These are phyloP conservation scores for Phlebopus sp. DNA, from an alignment of 1,284 basidiomycete genomes.

Conservation along the genomic window DNA sequence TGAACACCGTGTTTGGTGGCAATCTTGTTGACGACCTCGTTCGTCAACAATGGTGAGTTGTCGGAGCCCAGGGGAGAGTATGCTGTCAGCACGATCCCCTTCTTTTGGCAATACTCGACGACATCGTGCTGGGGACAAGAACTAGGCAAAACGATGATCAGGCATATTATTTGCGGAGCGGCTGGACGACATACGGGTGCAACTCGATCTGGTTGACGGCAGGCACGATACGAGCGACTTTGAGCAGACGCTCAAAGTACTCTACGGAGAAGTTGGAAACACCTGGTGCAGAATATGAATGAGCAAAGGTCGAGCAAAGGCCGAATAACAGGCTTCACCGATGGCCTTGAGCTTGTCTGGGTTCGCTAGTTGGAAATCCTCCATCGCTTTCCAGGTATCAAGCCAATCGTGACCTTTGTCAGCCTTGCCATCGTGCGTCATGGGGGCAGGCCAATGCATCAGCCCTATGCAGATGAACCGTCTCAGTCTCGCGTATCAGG, in stretches of 20 bases:
- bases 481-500: constrained; percentile 4
- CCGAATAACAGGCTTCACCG: constrained; percentile 35
- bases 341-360: constrained; percentile 72
- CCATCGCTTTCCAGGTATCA: constrained; percentile 78
- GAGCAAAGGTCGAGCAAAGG: not conserved
- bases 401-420: constrained; percentile 59
- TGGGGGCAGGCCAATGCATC: constrained; percentile 75
- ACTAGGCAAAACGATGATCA: constrained; percentile 32
- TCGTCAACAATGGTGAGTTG: constrained; percentile 65
- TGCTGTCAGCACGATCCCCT: constrained; percentile 66
- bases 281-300: constrained; percentile 32
- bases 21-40: constrained; percentile 50
- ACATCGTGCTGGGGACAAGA: constrained; percentile 63
- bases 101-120: constrained; percentile 54
- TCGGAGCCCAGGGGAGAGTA: constrained; percentile 80
- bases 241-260: constrained; percentile 57
- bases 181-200: constrained; percentile 49
- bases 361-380: constrained; percentile 58
- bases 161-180: not conserved
- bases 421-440: constrained; percentile 46
- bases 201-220: constrained; percentile 80
- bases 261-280: constrained; percentile 68
- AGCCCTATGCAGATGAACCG: too few relatives aligned
- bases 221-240: constrained; percentile 59
- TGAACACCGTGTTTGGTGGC: constrained; percentile 52